A percentile compares a stretch with the other conserved stretches of the same genome.
Conservation (phyloP, 257 asterid genomes). For the Nicotiana benthamiana region DNA sequence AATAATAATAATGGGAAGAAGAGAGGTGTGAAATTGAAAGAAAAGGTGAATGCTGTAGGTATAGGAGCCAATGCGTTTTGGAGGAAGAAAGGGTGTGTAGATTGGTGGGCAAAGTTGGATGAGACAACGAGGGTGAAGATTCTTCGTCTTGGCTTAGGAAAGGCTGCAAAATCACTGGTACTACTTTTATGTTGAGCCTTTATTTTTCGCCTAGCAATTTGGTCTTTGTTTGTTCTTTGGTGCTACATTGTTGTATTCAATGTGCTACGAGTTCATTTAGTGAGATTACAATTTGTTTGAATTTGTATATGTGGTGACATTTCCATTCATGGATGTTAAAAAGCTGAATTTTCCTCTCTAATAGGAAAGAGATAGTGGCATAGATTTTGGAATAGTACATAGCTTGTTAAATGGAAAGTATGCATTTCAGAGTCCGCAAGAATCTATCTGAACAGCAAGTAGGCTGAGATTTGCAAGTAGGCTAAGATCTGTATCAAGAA, state of each 20-base stretch:
- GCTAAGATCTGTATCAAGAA: not conserved
- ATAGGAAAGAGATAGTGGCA: not conserved
- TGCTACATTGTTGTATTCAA: not conserved
- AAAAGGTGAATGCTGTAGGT: constrained; percentile 55
- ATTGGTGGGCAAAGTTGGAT: constrained; percentile 96
- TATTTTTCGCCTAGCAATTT: not conserved
- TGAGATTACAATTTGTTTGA: not conserved
- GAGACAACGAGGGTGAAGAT: constrained; percentile 48
- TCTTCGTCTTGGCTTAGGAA: constrained; percentile 50
- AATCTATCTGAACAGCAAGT: not conserved
- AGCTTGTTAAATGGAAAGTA: not conserved
- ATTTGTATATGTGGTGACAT: not conserved
- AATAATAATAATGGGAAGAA: constrained; percentile 47
- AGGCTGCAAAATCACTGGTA: constrained; percentile 80
- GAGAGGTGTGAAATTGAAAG: constrained; percentile 67
- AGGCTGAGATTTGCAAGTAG: not conserved
- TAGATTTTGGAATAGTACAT: not conserved
- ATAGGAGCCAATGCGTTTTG: constrained; percentile 69
- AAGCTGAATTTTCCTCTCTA: not conserved
- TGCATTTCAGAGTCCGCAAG: not conserved
- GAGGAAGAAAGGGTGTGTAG: constrained; percentile 97
- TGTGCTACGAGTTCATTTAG: not conserved
- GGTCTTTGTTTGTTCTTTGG: not conserved
- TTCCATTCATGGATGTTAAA: not conserved
- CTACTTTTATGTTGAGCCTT: not conserved